phyloP scores from a whole-genome alignment of 108 stramenopile genomes.

The Skeletonema potamos region DNA sequence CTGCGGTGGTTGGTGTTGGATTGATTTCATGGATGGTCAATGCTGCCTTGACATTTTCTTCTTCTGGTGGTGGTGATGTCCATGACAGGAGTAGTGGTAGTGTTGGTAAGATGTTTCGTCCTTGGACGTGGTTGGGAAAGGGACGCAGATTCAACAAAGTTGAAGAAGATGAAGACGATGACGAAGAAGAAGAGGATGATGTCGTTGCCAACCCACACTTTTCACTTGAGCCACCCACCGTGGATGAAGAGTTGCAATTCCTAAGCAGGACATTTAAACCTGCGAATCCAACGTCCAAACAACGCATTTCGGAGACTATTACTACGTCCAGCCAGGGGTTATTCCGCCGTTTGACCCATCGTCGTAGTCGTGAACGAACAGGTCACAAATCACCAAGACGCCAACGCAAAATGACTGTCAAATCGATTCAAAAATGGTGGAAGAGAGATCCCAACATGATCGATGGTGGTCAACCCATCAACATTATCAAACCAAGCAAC shows the following conservation, averaged over 20 bases:
- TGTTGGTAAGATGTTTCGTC: neutral
- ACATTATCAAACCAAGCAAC: conserved; percentile 19
- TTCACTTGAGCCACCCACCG: conserved; percentile 5
- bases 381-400: conserved; percentile 6
- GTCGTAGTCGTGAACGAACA: neutral
- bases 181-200: conserved; percentile 12
- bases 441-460: conserved; percentile 8
- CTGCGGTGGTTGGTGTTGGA: neutral
- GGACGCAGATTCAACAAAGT: neutral
- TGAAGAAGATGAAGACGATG: neutral
- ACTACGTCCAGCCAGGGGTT: neutral
- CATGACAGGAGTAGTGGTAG: neutral
- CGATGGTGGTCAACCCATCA: neutral
- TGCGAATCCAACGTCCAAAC: conserved; percentile 22
- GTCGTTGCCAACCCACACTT: neutral
- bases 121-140: neutral
- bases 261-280: conserved; percentile 22
- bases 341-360: neutral
- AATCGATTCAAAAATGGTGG: conserved; percentile 41
- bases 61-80: neutral
- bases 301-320: conserved; percentile 18
- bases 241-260: conserved; percentile 37
- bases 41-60: neutral
- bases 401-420: conserved; percentile 21
- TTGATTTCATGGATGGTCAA: neutral